Conservation (phyloP, 345 rosid genomes). For the Murraya koenigii region DNA sequence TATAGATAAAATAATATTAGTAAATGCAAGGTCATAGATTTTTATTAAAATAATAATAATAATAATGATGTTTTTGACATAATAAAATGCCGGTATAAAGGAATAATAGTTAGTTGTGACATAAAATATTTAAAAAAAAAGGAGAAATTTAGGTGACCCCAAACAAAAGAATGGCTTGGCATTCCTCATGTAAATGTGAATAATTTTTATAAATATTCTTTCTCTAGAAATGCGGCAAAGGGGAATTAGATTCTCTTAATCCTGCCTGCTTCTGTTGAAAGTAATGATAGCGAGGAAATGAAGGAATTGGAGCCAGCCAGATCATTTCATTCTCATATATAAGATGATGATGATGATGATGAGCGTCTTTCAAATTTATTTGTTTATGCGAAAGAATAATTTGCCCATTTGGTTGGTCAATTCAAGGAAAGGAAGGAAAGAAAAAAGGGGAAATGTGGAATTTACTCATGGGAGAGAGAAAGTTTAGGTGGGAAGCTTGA, state of each 20-base stretch:
- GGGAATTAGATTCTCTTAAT: conserved; percentile 33
- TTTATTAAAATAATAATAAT: no score
- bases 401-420: conserved; percentile 25
- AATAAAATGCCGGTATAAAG: neutral
- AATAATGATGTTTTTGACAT: neutral
- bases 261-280: conserved; percentile 18
- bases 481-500: neutral
- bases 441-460: conserved; percentile 22
- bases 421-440: conserved; percentile 9
- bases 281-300: conserved; percentile 20
- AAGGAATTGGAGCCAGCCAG: conserved; percentile 15
- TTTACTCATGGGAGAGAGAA: conserved; percentile 17
- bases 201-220: neutral
- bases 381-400: neutral
- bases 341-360: neutral
- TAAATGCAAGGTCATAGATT: neutral
- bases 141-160: neutral
- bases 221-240: neutral
- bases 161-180: neutral
- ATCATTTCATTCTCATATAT: neutral
- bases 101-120: neutral
- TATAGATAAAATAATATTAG: no score
- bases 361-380: neutral
- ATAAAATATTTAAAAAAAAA: neutral
- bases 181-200: neutral